phyloP scores from a whole-genome alignment of 2,329 filamentous ascomycete species.

The Stenocarpella maydis region DNA sequence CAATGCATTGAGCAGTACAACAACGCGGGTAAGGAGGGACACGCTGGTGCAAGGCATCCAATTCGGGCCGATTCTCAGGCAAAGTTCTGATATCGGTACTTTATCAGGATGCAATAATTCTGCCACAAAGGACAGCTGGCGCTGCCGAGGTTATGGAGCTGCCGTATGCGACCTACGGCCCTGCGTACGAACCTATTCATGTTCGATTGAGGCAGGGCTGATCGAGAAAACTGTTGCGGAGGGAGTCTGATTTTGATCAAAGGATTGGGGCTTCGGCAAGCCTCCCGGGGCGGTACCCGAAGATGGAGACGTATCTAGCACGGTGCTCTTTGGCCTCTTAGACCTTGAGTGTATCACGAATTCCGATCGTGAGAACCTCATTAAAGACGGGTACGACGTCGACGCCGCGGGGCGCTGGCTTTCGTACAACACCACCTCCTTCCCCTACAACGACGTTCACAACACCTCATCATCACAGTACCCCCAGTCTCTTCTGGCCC shows the following conservation, averaged over 20 bases:
- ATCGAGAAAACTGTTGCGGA: constrained; percentile 2
- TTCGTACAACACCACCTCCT: constrained; percentile 10
- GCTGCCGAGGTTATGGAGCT: constrained; percentile 19
- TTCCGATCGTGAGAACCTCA: neutral
- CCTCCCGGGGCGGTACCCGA: neutral
- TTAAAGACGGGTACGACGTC: neutral
- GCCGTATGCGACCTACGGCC: constrained; percentile 6
- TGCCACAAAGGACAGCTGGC: constrained; percentile 5
- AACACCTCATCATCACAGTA: constrained; percentile 1
- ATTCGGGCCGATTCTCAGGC: neutral
- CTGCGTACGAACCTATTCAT: constrained; percentile 19
- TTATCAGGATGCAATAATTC: neutral
- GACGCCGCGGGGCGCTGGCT: neutral
- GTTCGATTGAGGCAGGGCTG: constrained; percentile 7
- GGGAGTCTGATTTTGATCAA: neutral
- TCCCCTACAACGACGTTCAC: neutral
- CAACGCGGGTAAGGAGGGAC: no score
- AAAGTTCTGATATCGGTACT: rapidly evolving
- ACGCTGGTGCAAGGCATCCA: neutral
- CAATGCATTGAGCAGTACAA: neutral
- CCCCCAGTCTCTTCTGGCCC: neutral
- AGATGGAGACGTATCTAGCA: no score
- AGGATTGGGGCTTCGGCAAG: neutral
- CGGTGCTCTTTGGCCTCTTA: neutral
- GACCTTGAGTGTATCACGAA: neutral